These are phyloP conservation scores for Phaeotremella fagi DNA, from an alignment of 768 basidiomycete genomes.

Conservation along the genomic window DNA sequence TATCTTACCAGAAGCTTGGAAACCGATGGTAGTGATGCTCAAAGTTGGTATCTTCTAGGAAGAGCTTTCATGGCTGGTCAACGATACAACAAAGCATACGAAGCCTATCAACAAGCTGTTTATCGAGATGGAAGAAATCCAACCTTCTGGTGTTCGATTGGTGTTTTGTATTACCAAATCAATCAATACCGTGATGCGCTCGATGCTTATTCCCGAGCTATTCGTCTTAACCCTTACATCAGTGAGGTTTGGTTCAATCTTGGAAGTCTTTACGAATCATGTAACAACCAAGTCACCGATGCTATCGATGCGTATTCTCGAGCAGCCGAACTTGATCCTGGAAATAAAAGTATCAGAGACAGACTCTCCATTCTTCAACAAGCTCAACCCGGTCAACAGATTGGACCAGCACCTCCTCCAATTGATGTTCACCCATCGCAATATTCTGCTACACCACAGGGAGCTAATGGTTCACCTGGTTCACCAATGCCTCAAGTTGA, in stretches of 20 bases:
- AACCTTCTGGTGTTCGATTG: constrained; percentile 99
- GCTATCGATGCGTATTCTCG: constrained; percentile 97
- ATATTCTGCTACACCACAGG: constrained; percentile 52
- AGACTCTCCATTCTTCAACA: constrained; percentile 72
- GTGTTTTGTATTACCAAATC: constrained; percentile 98
- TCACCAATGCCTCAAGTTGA: constrained; percentile 35
- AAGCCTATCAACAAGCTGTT: constrained; percentile 98
- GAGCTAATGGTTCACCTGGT: constrained; percentile 8
- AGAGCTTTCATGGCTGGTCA: constrained; percentile 98
- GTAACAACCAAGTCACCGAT: constrained; percentile 98
- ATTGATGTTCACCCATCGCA: constrained; percentile 95
- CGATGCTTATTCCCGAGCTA: constrained; percentile 97
- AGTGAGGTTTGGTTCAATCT: constrained; percentile 94
- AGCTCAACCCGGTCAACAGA: constrained; percentile 69
- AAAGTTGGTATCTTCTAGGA: constrained; percentile 97
- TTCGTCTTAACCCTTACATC: constrained; percentile 98
- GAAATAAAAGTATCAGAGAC: constrained; percentile 73
- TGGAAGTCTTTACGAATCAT: constrained; percentile 92
- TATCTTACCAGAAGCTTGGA: constrained; percentile 93
- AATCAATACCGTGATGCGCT: constrained; percentile 98
- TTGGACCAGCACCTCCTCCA: constrained; percentile 81
- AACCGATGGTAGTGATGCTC: constrained; percentile 90
- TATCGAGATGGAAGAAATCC: constrained; percentile 98
- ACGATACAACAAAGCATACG: constrained; percentile 99
- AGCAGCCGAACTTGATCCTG: constrained; percentile 87